A percentile compares a stretch with the other conserved stretches of the same genome.
Evolutionary conservation across 768 basidiomycete species (phyloP).

Genomic region (Tulasnella sp.): DNA sequence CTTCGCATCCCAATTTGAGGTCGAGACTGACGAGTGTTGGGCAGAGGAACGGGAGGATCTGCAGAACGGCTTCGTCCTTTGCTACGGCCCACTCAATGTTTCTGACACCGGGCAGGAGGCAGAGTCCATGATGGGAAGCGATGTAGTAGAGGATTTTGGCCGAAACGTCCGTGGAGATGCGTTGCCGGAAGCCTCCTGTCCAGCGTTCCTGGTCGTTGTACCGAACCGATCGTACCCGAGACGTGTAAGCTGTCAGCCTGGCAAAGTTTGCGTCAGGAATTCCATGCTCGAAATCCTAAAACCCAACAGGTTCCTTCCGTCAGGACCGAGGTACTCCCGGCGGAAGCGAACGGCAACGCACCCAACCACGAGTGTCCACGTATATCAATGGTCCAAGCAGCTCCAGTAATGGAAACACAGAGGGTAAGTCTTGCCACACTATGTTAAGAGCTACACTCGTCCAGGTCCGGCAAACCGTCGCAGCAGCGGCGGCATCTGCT

Average conservation of each 20-base stretch:
- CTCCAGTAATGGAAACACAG: background rate
- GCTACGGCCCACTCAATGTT: background rate
- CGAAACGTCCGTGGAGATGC: conserved; percentile 7
- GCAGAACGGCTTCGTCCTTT: background rate
- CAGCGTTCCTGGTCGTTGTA: conserved; percentile 11
- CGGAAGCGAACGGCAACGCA: background rate
- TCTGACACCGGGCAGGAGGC: background rate
- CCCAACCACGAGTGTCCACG: conserved; percentile 12
- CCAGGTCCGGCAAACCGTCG: background rate
- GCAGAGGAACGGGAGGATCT: background rate
- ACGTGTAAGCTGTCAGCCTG: background rate
- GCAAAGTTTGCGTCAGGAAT: background rate
- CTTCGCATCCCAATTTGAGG: conserved; percentile 9
- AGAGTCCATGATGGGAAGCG: background rate
- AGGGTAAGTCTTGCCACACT: conserved; percentile 1
- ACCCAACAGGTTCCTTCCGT: background rate
- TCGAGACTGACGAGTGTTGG: background rate
- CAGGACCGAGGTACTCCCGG: conserved; percentile 5
- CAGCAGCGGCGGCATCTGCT: background rate
- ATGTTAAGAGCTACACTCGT: background rate
- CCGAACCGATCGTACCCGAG: conserved; percentile 7
- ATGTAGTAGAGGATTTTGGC: conserved; percentile 7
- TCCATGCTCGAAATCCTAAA: background rate
- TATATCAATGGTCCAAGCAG: background rate
- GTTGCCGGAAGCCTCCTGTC: background rate